Conservation (phyloP, 2,329 filamentous ascomycete species). For the Ceratocystis cacaofunesta region DNA sequence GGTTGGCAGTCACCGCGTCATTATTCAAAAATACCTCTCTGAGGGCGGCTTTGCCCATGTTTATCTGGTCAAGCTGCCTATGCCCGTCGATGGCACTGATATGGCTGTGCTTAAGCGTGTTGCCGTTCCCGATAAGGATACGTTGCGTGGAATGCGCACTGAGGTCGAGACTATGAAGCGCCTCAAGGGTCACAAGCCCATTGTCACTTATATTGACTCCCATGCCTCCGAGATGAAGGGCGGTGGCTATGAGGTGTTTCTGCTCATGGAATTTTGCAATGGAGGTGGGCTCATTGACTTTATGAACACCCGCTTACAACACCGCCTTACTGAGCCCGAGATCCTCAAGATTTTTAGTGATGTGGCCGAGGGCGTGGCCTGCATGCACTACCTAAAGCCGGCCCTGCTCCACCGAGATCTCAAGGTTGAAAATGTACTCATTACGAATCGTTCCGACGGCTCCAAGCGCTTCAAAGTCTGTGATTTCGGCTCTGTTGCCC, state of each 20-base stretch:
- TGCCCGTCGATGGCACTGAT: slow-evolving; percentile 62
- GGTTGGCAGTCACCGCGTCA: slow-evolving; percentile 78
- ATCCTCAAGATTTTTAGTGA: slow-evolving; percentile 95
- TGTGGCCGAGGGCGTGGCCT: slow-evolving; percentile 88
- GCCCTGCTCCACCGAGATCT: slow-evolving; percentile 83
- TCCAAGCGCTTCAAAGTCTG: slow-evolving; percentile 81
- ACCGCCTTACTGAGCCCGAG: slow-evolving; percentile 91
- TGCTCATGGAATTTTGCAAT: slow-evolving; percentile 95
- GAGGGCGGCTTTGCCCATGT: slow-evolving; percentile 98
- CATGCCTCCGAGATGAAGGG: slow-evolving; percentile 88
- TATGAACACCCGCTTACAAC: slow-evolving; percentile 96
- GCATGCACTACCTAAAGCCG: slow-evolving; percentile 97
- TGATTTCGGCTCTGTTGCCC: slow-evolving; percentile 87
- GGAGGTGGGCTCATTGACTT: slow-evolving; percentile 96
- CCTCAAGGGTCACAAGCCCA: slow-evolving; percentile 86
- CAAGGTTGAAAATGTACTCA: slow-evolving; percentile 96
- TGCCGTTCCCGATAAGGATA: slow-evolving; percentile 88
- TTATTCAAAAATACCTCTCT: slow-evolving; percentile 93
- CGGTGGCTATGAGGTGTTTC: slow-evolving; percentile 91
- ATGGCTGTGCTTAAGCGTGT: slow-evolving; percentile 84
- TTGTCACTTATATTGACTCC: slow-evolving; percentile 96
- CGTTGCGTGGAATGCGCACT: slow-evolving; percentile 87
- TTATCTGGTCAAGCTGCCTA: slow-evolving; percentile 79
- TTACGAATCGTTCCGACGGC: slow-evolving; percentile 47
- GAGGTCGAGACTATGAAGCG: slow-evolving; percentile 99